These are phyloP conservation scores for Coleophoma cylindrospora DNA, from an alignment of 2,329 filamentous ascomycete genomes.

Conservation along the genomic window DNA sequence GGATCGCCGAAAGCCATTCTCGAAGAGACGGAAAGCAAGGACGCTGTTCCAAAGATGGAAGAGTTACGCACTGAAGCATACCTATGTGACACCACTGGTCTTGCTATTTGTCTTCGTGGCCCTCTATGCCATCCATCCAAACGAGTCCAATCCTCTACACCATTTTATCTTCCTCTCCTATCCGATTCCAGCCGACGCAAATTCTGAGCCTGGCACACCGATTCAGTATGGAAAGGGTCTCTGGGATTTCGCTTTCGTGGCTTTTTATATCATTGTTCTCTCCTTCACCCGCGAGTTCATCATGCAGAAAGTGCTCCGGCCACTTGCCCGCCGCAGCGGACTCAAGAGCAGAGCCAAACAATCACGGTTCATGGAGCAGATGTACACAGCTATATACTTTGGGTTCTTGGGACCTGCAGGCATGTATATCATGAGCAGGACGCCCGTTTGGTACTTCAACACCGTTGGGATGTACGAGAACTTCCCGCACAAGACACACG, in stretches of 20 bases:
- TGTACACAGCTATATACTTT: conserved; percentile 92
- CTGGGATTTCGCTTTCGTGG: conserved; percentile 81
- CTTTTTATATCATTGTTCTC: conserved; percentile 84
- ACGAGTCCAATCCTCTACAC: conserved; percentile 71
- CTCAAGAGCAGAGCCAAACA: conserved; percentile 74
- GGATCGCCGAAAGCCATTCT: conserved; percentile 26
- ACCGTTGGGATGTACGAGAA: conserved; percentile 83
- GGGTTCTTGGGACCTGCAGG: conserved; percentile 75
- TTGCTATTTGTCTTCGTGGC: conserved; percentile 58
- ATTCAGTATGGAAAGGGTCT: conserved; percentile 83
- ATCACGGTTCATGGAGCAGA: conserved; percentile 90
- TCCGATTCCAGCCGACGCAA: conserved; percentile 49
- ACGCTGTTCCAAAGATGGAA: conserved; percentile 41
- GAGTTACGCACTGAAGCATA: conserved; percentile 48
- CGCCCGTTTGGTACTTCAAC: conserved; percentile 96
- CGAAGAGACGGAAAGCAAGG: conserved; percentile 27
- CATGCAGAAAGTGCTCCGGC: conserved; percentile 85
- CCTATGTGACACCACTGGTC: conserved; percentile 62
- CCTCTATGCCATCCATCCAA: conserved; percentile 71
- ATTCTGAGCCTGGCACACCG: conserved; percentile 33
- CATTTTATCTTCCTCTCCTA: conserved; percentile 90
- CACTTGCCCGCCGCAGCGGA: conserved; percentile 64
- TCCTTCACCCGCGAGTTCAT: conserved; percentile 93
- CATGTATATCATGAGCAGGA: conserved; percentile 83
- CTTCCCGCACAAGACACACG: conserved; percentile 80